Evolutionary conservation across 2,329 filamentous ascomycete species (phyloP).

Genomic region (Taxawa tesnikishii): DNA sequence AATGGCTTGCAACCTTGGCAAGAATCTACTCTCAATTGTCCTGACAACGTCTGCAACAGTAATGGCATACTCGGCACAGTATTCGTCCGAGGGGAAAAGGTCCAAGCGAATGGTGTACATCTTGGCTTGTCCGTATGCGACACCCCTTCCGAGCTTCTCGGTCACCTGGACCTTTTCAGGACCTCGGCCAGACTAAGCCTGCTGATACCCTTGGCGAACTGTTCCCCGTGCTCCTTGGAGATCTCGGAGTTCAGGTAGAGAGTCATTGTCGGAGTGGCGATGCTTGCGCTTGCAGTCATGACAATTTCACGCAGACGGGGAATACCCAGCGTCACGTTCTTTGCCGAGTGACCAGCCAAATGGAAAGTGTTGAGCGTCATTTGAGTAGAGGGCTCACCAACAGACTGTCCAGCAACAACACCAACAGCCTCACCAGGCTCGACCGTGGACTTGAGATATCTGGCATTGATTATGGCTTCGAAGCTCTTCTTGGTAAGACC

Average conservation of each 20-base stretch:
- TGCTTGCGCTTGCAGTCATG: conserved; percentile 86
- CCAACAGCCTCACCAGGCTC: conserved; percentile 95
- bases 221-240: conserved; percentile 53
- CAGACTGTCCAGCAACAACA: conserved; percentile 90
- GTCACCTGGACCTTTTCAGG: conserved; percentile 69
- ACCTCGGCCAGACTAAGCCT: conserved; percentile 74
- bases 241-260: conserved; percentile 65
- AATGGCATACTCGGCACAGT: conserved; percentile 76
- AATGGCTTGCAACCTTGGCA: conserved; percentile 57
- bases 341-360: conserved; percentile 93
- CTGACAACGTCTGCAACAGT: conserved; percentile 61
- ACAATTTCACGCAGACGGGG: conserved; percentile 93
- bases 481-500: conserved; percentile 56
- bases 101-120: conserved; percentile 71
- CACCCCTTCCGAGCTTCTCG: conserved; percentile 64
- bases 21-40: conserved; percentile 69
- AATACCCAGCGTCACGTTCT: conserved; percentile 98
- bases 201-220: conserved; percentile 86
- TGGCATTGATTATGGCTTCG: conserved; percentile 74
- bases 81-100: conserved; percentile 78
- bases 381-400: conserved; percentile 94
- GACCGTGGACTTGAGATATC: conserved; percentile 83
- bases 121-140: conserved; percentile 60
- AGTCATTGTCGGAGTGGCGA: conserved; percentile 86
- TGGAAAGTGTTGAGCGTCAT: conserved; percentile 99